Conservation (phyloP, 768 basidiomycete genomes). For the Leccinum subgranulosum region DNA sequence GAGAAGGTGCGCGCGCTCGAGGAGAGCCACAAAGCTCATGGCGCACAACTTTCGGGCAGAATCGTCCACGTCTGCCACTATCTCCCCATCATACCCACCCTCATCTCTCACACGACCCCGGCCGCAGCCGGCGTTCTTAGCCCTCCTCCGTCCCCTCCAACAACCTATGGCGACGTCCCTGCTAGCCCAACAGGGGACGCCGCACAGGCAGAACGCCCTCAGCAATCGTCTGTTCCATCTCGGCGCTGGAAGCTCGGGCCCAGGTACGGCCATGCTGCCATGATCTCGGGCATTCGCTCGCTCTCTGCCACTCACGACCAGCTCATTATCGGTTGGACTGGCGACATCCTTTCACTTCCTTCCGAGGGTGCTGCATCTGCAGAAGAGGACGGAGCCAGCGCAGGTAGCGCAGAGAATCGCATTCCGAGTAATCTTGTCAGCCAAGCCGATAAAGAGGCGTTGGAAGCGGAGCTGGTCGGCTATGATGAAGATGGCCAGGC, state of each 20-base stretch:
- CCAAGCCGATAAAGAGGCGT: constrained; percentile 58
- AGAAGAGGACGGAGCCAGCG: constrained; percentile 13
- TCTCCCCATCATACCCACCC: constrained; percentile 72
- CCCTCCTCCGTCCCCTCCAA: constrained; percentile 79
- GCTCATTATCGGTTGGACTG: constrained; percentile 91
- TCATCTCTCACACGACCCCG: constrained; percentile 38
- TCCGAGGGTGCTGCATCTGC: constrained; percentile 32
- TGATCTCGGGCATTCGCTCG: constrained; percentile 90
- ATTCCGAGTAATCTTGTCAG: constrained; percentile 52
- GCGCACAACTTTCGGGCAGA: constrained; percentile 76
- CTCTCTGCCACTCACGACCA: constrained; percentile 85
- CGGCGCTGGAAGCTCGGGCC: constrained; percentile 70
- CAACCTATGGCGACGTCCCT: constrained; percentile 47
- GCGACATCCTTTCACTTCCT: constrained; percentile 64
- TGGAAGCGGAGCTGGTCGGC: constrained; percentile 61
- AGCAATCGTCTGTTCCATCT: constrained; percentile 16
- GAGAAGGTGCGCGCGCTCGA: constrained; percentile 71
- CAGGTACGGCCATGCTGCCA: constrained; percentile 89
- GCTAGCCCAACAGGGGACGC: constrained; percentile 28
- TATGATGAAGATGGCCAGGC: constrained; percentile 43
- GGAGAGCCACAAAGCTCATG: constrained; percentile 63
- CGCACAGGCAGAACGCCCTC: not conserved
- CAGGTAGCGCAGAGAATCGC: constrained; percentile 27
- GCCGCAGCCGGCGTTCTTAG: constrained; percentile 51
- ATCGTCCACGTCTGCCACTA: constrained; percentile 93